A percentile compares a stretch with the other conserved stretches of the same genome.
These are phyloP conservation scores for Penicillium robsamsonii DNA, from an alignment of 495 filamentous ascomycete species.

Conservation along the genomic window DNA sequence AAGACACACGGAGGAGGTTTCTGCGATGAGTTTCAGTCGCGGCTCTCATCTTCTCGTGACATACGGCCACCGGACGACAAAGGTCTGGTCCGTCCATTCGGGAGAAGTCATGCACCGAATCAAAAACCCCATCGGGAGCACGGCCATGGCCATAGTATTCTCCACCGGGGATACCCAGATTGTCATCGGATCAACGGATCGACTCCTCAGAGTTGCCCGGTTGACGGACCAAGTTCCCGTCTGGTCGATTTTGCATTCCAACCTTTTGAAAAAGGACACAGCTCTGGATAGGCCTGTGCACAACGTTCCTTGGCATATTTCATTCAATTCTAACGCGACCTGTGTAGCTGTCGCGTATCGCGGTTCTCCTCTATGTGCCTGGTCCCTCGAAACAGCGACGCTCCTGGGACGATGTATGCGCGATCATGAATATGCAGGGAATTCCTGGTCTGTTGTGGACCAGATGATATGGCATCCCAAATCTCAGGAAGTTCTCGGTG, in stretches of 20 bases:
- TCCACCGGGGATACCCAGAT: not conserved
- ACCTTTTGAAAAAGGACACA: not conserved
- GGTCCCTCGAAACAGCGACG: not conserved
- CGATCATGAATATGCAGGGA: not conserved
- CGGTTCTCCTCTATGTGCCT: not conserved
- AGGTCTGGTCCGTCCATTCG: not conserved
- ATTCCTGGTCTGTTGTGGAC: not conserved
- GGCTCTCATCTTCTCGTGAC: not conserved
- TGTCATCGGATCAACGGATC: not conserved
- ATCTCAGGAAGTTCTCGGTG: not conserved
- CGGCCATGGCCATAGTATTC: not conserved
- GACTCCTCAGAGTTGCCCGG: not conserved
- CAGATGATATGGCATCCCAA: conserved; percentile 1
- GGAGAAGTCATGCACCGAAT: not conserved
- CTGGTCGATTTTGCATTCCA: not conserved
- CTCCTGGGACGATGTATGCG: not conserved
- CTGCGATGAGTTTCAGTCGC: not conserved
- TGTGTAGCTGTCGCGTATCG: not conserved
- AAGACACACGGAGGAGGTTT: not conserved
- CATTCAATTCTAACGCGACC: not conserved
- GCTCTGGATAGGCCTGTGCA: not conserved
- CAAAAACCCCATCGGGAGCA: not conserved
- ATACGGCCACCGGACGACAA: not conserved
- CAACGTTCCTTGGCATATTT: not conserved
- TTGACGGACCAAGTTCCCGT: not conserved